A percentile compares a stretch with the other conserved stretches of the same genome.
These are phyloP conservation scores for Leccinum olivaceopallidum DNA, from an alignment of 768 basidiomycete species.

Conservation along the genomic window DNA sequence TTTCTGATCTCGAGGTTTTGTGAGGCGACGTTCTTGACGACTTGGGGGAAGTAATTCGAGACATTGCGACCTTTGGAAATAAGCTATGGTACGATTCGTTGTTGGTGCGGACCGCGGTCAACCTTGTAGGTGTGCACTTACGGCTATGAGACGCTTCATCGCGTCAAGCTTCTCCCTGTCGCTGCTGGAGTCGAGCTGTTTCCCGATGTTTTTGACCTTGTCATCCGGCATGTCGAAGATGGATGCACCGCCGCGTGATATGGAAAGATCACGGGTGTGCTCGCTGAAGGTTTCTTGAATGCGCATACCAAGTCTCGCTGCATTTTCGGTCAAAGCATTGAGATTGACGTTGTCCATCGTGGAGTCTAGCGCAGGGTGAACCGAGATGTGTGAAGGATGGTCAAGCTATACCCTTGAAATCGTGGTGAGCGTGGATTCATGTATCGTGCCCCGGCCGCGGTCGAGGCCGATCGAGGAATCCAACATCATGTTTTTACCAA, in stretches of 20 bases:
- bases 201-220: slow-evolving; percentile 77
- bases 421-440: slow-evolving; percentile 11
- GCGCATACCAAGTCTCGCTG: slow-evolving; percentile 77
- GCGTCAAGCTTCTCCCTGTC: slow-evolving; percentile 94
- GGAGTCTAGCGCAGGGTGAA: slow-evolving; percentile 4
- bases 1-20: slow-evolving; percentile 93
- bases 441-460: neutral
- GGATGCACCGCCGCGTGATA: slow-evolving; percentile 54
- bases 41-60: slow-evolving; percentile 92
- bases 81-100: slow-evolving; percentile 48
- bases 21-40: slow-evolving; percentile 96
- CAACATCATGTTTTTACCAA: neutral
- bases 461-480: neutral
- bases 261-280: slow-evolving; percentile 69
- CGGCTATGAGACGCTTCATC: slow-evolving; percentile 92
- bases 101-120: slow-evolving; percentile 1
- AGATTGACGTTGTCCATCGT: slow-evolving; percentile 37
- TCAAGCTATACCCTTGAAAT: neutral
- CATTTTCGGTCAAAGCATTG: slow-evolving; percentile 70
- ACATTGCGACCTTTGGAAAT: slow-evolving; percentile 93
- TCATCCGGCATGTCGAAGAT: slow-evolving; percentile 76
- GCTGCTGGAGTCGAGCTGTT: slow-evolving; percentile 83
- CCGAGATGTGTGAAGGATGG: neutral
- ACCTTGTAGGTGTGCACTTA: slow-evolving; percentile 40
- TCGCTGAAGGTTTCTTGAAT: slow-evolving; percentile 84